These are phyloP conservation scores for Truncatella angustata DNA, from an alignment of 2,329 filamentous ascomycete species.

Conservation along the genomic window DNA sequence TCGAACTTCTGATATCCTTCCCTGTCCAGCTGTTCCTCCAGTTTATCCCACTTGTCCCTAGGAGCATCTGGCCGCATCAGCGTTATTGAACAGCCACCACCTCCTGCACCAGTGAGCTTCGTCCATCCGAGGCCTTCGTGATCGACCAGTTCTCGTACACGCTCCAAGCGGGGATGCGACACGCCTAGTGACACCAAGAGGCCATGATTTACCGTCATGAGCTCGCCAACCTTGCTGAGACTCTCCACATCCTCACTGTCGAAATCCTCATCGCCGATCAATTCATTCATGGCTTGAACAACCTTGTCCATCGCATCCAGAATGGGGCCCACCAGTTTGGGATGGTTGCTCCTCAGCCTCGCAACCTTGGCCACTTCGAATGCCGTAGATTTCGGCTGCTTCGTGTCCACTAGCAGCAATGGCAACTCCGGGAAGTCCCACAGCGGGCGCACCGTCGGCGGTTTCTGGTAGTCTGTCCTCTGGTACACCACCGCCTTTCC, in stretches of 20 bases:
- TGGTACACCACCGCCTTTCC: conserved; percentile 94
- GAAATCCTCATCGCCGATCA: conserved; percentile 63
- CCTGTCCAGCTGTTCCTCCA: conserved; percentile 63
- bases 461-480: conserved; percentile 71
- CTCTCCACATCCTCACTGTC: conserved; percentile 62
- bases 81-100: conserved; percentile 93
- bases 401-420: conserved; percentile 85
- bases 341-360: conserved; percentile 67
- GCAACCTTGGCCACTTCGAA: conserved; percentile 85
- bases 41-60: conserved; percentile 52
- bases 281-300: conserved; percentile 50
- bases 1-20: conserved; percentile 84
- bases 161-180: conserved; percentile 89
- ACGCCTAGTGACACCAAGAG: conserved; percentile 88
- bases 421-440: conserved; percentile 91
- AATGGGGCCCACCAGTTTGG: conserved; percentile 75
- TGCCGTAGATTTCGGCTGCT: conserved; percentile 80
- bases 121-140: conserved; percentile 92
- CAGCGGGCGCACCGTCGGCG: conserved; percentile 72
- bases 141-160: conserved; percentile 87
- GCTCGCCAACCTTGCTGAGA: conserved; percentile 74
- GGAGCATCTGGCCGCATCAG: conserved; percentile 69
- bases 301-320: conserved; percentile 82
- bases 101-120: conserved; percentile 93
- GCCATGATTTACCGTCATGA: conserved; percentile 93